A percentile compares a stretch with the other conserved stretches of the same genome.
phyloP scores from a whole-genome alignment of 1,139 yeast genomes.

The Lodderomyces orthopsilosis region DNA sequence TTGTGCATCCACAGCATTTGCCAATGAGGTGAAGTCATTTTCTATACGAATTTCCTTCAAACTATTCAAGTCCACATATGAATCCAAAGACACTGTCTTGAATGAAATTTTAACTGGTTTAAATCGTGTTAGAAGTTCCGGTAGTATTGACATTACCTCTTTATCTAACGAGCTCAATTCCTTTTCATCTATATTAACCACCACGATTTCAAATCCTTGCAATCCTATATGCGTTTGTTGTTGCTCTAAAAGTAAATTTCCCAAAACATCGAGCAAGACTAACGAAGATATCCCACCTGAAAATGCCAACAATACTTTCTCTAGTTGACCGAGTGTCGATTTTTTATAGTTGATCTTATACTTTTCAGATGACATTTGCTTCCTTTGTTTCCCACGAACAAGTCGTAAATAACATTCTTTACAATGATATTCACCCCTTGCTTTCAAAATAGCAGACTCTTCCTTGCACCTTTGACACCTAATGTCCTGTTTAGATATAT shows the following conservation, averaged over 20 bases:
- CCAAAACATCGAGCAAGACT: constrained; percentile 64
- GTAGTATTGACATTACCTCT: constrained; percentile 18
- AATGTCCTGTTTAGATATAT: constrained; percentile 14
- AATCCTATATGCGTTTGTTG: constrained; percentile 54
- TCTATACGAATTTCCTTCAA: constrained; percentile 27
- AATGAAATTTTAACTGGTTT: constrained; percentile 27
- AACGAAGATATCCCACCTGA: constrained; percentile 69
- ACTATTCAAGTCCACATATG: constrained; percentile 28
- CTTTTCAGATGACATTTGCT: constrained; percentile 65
- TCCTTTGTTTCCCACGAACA: constrained; percentile 75
- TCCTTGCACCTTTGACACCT: constrained; percentile 53
- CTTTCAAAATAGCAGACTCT: constrained; percentile 42
- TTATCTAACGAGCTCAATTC: constrained; percentile 17
- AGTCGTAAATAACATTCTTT: constrained; percentile 67
- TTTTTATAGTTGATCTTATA: constrained; percentile 64
- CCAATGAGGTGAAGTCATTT: constrained; percentile 26
- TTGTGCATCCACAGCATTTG: constrained; percentile 10
- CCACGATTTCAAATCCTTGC: constrained; percentile 64
- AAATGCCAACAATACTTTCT: constrained; percentile 52
- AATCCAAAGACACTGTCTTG: constrained; percentile 37
- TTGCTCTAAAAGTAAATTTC: constrained; percentile 63
- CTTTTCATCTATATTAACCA: constrained; percentile 51
- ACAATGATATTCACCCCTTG: constrained; percentile 75
- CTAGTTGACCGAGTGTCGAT: constrained; percentile 14
- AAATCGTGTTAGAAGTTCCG: constrained; percentile 21